Base-by-base conservation (phyloP, 2,329 filamentous ascomycete species). In the Atkinsonella texensis region DNA sequence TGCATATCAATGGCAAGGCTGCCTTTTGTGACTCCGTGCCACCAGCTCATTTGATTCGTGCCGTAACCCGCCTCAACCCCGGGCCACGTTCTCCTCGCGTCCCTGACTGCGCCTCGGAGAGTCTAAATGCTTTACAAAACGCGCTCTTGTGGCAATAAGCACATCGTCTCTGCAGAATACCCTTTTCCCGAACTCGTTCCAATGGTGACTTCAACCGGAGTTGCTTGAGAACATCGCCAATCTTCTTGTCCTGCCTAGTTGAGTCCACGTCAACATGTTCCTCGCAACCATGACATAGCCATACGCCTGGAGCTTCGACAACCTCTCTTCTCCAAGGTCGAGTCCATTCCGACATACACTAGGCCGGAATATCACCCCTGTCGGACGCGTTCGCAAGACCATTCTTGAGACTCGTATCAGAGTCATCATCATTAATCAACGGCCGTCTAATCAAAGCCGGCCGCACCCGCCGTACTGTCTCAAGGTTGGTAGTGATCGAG, bases 221-320 rank as follows among this genome's bases (percentile, higher is more conserved):
- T 20, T 3, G 3, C 13, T 38, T n/a, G 48, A 10, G 17, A 15
- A 13, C 1, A 23, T 35, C 4, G 13, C 18, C 13, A 17, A 7
- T 52, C 3, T 13, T 23, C 12, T 18, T 12, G 15, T 40, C 35
- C 33, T 50, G 40, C 12, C 53, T 18, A 2, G 38, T 46, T 2
- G 11, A 5, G 9, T 28, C 39, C 10, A 53, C 47, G 1, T 47
- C 33, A 20, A 58, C 46, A 32, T 39, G 50, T 20, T 33, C n/a
- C 41, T 53, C 50, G 45, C 59, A 61, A 13, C 35, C 32, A 4
- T 45, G 35, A 48, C 58, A 61, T 11, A 60, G 55, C 58, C 58
- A 59, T 2, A 55, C 38, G 1, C 59, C 59, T 18, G 41, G 15
- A 11, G 13, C 33, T 13, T 33, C 11, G 13, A 23, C 7, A 33